These are phyloP conservation scores for Paramecium tetraurelia DNA, from an alignment of 73 alveolate species.

Conservation along the genomic window DNA sequence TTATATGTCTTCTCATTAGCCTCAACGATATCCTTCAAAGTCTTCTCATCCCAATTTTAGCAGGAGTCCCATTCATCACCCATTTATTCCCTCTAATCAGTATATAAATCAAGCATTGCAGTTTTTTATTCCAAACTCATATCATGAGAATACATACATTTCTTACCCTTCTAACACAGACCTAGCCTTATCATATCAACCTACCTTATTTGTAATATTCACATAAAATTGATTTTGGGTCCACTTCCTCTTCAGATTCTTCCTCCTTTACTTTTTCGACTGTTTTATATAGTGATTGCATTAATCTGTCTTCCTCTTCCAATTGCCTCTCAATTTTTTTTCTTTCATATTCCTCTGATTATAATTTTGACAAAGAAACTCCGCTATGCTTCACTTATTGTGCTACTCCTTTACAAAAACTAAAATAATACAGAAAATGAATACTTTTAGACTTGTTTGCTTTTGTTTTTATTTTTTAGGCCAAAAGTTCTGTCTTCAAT, in stretches of 20 bases:
- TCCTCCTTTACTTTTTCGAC: constrained; percentile 73
- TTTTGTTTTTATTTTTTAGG: too few species aligned
- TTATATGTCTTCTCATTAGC: not conserved
- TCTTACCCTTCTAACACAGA: constrained; percentile 88
- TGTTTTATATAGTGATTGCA: constrained; percentile 80
- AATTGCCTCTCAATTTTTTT: constrained; percentile 63
- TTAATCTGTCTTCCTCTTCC: constrained; percentile 81
- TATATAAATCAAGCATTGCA: too few species aligned
- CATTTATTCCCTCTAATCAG: too few species aligned
- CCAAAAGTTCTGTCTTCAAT: too few species aligned
- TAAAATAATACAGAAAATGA: too few species aligned
- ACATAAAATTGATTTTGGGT: constrained; percentile 85
- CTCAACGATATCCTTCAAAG: constrained; percentile 6
- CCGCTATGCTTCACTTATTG: too few species aligned
- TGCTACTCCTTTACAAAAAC: too few species aligned
- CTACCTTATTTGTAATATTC: constrained; percentile 82
- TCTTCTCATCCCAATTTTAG: constrained; percentile 33
- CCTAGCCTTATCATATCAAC: constrained; percentile 34
- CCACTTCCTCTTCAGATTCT: constrained; percentile 79
- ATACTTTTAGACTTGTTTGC: too few species aligned
- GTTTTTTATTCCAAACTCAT: too few species aligned
- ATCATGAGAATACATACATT: constrained; percentile 92
- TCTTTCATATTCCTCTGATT: too few species aligned
- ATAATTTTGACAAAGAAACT: not conserved
- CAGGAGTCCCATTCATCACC: not conserved